A percentile compares a stretch with the other conserved stretches of the same genome.
Evolutionary conservation across 768 basidiomycete species (phyloP).

Genomic region (Suillus hirtellus): DNA sequence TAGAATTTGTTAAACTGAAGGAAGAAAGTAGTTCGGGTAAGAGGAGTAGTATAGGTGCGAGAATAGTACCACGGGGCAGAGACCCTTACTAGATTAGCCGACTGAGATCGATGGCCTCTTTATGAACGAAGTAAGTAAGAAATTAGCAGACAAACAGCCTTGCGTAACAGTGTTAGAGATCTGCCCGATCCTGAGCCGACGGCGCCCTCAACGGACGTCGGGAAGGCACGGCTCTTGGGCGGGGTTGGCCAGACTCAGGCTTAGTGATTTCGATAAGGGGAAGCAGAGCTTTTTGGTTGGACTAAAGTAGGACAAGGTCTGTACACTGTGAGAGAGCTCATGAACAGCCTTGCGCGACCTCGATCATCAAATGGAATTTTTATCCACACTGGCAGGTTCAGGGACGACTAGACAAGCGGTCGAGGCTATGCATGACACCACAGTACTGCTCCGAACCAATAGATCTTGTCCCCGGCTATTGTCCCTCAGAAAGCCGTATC

Average conservation of each 20-base stretch:
- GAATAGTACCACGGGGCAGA: conserved; percentile 12
- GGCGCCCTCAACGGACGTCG: conserved; percentile 6
- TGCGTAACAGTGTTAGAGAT: conserved; percentile 14
- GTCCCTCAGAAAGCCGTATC: conserved; percentile 3
- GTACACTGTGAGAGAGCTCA: conserved; percentile 10
- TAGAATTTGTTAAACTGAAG: conserved; percentile 7
- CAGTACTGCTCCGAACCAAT: conserved; percentile 7
- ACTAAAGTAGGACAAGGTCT: conserved; percentile 11
- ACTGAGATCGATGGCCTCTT: conserved; percentile 21
- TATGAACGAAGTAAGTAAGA: conserved; percentile 23
- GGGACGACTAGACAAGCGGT: conserved; percentile 6
- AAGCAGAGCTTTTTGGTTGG: conserved; percentile 4
- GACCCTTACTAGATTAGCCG: conserved; percentile 19
- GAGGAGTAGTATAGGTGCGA: conserved; percentile 13
- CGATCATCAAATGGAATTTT: conserved; percentile 15
- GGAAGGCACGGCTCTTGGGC: conserved; percentile 11
- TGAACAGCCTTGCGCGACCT: conserved; percentile 8
- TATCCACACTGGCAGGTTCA: conserved; percentile 8
- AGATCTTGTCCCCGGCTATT: background rate
- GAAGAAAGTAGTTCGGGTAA: conserved; percentile 9
- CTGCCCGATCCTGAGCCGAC: conserved; percentile 4
- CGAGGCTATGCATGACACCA: conserved; percentile 13
- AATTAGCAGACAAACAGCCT: conserved; percentile 8
- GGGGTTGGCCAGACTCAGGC: conserved; percentile 1
- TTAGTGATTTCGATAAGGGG: conserved; percentile 6